phyloP scores from a whole-genome alignment of 2,329 filamentous ascomycete species.

The Sarocladium brachiariae region DNA sequence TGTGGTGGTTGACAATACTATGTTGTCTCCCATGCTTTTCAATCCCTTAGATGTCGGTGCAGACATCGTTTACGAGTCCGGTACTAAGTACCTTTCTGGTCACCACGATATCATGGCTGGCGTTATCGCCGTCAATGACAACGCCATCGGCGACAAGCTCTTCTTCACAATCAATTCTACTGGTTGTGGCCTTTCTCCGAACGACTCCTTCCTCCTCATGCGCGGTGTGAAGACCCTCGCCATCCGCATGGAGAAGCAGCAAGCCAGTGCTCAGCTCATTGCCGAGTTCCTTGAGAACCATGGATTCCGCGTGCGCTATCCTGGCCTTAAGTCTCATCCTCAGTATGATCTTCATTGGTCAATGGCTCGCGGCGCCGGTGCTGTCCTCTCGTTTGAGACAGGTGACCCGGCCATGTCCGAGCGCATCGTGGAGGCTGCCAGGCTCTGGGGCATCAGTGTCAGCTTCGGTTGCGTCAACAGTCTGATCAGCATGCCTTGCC shows the following conservation, averaged over 20 bases:
- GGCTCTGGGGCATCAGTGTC: conserved; percentile 90
- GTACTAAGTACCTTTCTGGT: conserved; percentile 95
- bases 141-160: conserved; percentile 74
- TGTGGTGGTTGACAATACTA: conserved; percentile 95
- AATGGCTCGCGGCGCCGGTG: conserved; percentile 88
- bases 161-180: conserved; percentile 97
- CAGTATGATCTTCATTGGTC: conserved; percentile 96
- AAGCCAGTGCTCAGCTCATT: conserved; percentile 83
- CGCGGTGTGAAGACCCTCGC: conserved; percentile 93
- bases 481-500: conserved; percentile 97
- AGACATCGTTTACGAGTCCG: conserved; percentile 94
- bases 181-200: conserved; percentile 87
- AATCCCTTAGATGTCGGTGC: conserved; percentile 93
- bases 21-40: conserved; percentile 90
- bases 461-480: conserved; percentile 98
- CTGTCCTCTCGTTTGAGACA: conserved; percentile 93
- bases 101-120: conserved; percentile 99
- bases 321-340: conserved; percentile 87
- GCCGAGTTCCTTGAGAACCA: conserved; percentile 85
- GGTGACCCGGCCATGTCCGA: conserved; percentile 78
- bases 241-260: conserved; percentile 98
- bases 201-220: conserved; percentile 93
- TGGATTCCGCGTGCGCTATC: conserved; percentile 93
- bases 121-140: conserved; percentile 85
- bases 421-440: conserved; percentile 87